phyloP scores from a whole-genome alignment of 805 yeast genomes.

The Zygotorulaspora danielsina region DNA sequence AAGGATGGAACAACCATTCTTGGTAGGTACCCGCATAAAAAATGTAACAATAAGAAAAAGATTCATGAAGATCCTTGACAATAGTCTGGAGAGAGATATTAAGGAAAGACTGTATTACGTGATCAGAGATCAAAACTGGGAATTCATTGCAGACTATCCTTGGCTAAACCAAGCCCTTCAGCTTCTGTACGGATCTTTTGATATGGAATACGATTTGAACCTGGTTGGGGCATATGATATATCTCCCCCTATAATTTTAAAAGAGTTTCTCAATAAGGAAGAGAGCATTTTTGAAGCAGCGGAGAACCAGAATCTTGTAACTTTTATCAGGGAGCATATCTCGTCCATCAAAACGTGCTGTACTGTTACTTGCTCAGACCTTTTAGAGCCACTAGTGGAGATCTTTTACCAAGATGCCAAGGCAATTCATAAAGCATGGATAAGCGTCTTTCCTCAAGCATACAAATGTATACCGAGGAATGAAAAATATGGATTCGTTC shows the following conservation, averaged over 20 bases:
- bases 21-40: slow-evolving; percentile 84
- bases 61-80: slow-evolving; percentile 73
- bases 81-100: slow-evolving; percentile 72
- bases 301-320: slow-evolving; percentile 25
- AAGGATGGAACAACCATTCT: slow-evolving; percentile 92
- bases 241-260: slow-evolving; percentile 38
- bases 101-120: slow-evolving; percentile 79
- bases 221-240: slow-evolving; percentile 50
- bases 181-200: slow-evolving; percentile 74
- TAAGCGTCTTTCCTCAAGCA: slow-evolving; percentile 74
- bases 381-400: slow-evolving; percentile 70
- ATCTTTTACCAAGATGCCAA: slow-evolving; percentile 77
- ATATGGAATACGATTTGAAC: slow-evolving; percentile 44
- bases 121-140: slow-evolving; percentile 97
- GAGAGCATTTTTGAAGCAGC: slow-evolving; percentile 11
- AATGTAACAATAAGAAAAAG: slow-evolving; percentile 70
- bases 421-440: slow-evolving; percentile 80
- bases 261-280: slow-evolving; percentile 18
- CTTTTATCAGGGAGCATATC: slow-evolving; percentile 36
- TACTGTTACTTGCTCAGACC: slow-evolving; percentile 50
- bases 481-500: slow-evolving; percentile 79
- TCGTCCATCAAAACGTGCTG: slow-evolving; percentile 27
- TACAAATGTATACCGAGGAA: slow-evolving; percentile 70
- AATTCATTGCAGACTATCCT: slow-evolving; percentile 81
- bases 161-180: slow-evolving; percentile 95